A percentile compares a stretch with the other conserved stretches of the same genome.
phyloP scores from a whole-genome alignment of 2,329 filamentous ascomycete species.

The Colletotrichum cordylinicola region DNA sequence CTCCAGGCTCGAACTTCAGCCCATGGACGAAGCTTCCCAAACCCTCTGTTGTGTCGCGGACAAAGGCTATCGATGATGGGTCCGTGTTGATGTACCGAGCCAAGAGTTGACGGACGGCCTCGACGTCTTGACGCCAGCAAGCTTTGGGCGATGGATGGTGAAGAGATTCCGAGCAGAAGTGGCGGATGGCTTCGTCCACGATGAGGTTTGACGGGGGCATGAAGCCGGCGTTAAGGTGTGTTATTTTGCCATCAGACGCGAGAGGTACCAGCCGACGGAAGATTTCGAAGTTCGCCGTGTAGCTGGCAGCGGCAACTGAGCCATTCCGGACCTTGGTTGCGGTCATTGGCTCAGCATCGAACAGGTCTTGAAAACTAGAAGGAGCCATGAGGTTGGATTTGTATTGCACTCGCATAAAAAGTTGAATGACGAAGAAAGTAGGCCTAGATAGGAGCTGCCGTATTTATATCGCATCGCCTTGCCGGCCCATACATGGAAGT shows the following conservation, averaged over 20 bases:
- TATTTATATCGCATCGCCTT: neutral
- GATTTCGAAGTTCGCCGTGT: constrained; percentile 16
- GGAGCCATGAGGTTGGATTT: neutral
- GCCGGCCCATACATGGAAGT: neutral
- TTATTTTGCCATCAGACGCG: constrained; percentile 12
- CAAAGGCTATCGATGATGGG: constrained; percentile 29
- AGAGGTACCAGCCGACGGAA: constrained; percentile 28
- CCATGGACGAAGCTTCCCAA: constrained; percentile 31
- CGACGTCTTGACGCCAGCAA: neutral
- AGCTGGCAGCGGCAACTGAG: neutral
- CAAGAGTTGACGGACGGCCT: constrained; percentile 18
- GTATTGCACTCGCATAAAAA: neutral
- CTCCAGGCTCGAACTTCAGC: constrained; percentile 28
- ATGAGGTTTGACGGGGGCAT: constrained; percentile 35
- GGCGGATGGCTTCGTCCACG: constrained; percentile 32
- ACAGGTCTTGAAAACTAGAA: neutral
- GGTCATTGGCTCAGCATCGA: neutral
- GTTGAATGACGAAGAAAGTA: accelerated
- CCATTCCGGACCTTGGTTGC: neutral
- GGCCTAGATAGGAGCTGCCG: neutral
- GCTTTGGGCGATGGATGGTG: constrained; percentile 28
- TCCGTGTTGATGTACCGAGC: constrained; percentile 34
- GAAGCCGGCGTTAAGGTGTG: constrained; percentile 35
- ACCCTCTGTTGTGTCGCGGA: constrained; percentile 37
- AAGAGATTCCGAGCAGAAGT: constrained; percentile 30